Evolutionary conservation across 306 rosid species (phyloP), one percentile per base, ranked within the genome.

Genomic region (Hippophae tibetana): DNA sequence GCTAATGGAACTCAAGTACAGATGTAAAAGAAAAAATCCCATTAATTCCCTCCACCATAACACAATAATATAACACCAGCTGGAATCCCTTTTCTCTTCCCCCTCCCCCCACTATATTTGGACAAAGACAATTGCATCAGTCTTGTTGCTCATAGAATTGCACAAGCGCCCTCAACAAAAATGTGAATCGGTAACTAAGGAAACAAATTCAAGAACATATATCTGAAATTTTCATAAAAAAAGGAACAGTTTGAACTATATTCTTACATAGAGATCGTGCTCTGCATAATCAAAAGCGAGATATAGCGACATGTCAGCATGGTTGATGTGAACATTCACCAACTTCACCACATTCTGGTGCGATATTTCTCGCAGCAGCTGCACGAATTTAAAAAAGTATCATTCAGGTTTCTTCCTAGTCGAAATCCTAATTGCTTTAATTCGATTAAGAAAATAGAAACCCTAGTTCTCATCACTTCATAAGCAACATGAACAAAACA

Each of bases 331-430:
- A 69, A 90, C 98, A 69, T 90, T 90, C 70, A 83, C 95, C 57
- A 90, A 92, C 92, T 83, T 90, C 57, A 90, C 96, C 42, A 90
- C 89, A 78, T 90, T 90, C 68, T 87, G 96, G 47, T 90, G 98
- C 9, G 87, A 38, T 62, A 90, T 90, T 77, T 90, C 98, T 76
- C 97, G 80, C 66, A 90, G 86, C 51, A 90, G 74, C 97, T 90
- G 84, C 70, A 75, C 45, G 68, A 81, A 57, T 66, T 40, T 60
- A 61, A 13, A 3, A 9, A 2, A 31, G 2, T 31, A 31, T 31
- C 38, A 31, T 31, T 31, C 38, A 2, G 3, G 38, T 31, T 31
- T 2, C 38, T 8, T 53, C 5, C 57, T 5, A 1, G 9, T 9
- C 27, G 5, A 13, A 13, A 13, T 6, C 7, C 8, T 51, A 13